Conservation (phyloP, 2,329 filamentous ascomycete species). For the Fusarium keratoplasticum region DNA sequence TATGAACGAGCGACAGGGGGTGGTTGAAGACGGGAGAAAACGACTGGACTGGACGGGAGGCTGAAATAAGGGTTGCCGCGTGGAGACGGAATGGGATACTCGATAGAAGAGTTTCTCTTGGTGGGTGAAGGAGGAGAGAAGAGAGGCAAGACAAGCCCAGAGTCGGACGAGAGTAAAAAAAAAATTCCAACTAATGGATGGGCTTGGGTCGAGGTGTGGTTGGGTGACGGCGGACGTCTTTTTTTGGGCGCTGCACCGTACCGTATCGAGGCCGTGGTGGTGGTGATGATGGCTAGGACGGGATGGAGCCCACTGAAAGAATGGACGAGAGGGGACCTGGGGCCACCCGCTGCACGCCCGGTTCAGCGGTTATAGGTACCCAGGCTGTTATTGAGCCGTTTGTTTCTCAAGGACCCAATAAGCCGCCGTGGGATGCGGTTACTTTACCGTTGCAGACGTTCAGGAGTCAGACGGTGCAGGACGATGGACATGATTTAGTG, state of each 20-base stretch:
- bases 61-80: conserved; percentile 16
- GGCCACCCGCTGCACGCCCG: not conserved
- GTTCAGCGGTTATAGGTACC: not conserved
- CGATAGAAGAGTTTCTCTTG: not conserved
- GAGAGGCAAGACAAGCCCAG: conserved; percentile 30
- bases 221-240: conserved; percentile 17
- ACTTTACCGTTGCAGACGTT: not conserved
- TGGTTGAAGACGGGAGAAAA: conserved; percentile 29
- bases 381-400: not conserved
- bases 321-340: not conserved
- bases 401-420: not conserved
- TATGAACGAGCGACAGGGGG: conserved; percentile 42
- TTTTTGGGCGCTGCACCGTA: conserved; percentile 33
- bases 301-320: conserved; percentile 4
- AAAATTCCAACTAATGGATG: conserved; percentile 34
- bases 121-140: conserved; percentile 14
- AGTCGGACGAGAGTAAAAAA: conserved; percentile 10
- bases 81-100: conserved; percentile 32
- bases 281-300: conserved; percentile 11
- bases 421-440: not conserved
- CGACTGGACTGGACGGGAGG: conserved; percentile 17
- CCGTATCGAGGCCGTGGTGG: conserved; percentile 24
- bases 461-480: not conserved
- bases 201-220: conserved; percentile 13
- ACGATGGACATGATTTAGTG: not conserved